phyloP scores from a whole-genome alignment of 2,329 filamentous ascomycete species.

The Ceratocystis smalleyi region DNA sequence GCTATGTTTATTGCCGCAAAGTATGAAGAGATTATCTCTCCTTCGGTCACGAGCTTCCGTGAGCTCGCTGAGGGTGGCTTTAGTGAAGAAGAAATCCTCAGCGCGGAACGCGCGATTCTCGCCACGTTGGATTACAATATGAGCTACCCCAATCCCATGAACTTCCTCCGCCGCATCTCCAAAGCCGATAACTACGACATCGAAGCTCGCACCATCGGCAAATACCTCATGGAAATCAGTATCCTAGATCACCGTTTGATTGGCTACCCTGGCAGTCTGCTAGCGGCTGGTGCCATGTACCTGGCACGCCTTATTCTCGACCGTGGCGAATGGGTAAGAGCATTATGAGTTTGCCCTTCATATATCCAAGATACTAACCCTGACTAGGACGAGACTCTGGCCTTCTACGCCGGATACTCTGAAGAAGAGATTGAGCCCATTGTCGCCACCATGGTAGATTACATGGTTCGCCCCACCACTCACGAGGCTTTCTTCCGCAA shows the following conservation, averaged over 20 bases:
- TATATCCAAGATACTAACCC: conserved; percentile 22
- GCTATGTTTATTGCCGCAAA: conserved; percentile 99
- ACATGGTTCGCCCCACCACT: conserved; percentile 73
- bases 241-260: conserved; percentile 91
- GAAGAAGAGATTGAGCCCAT: conserved; percentile 89
- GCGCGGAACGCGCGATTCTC: conserved; percentile 90
- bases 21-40: conserved; percentile 95
- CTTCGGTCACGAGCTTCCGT: conserved; percentile 91
- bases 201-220: conserved; percentile 88
- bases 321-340: conserved; percentile 73
- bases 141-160: conserved; percentile 99
- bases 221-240: conserved; percentile 95
- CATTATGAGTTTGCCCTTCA: background rate
- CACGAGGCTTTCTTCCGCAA: conserved; percentile 99
- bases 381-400: conserved; percentile 59
- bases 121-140: conserved; percentile 87
- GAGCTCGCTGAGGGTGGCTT: conserved; percentile 96
- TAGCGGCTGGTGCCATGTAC: conserved; percentile 91
- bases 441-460: conserved; percentile 89
- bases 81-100: conserved; percentile 83
- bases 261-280: conserved; percentile 70
- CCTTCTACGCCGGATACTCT: conserved; percentile 83
- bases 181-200: conserved; percentile 99
- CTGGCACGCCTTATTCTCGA: conserved; percentile 79
- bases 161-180: conserved; percentile 94